These are phyloP conservation scores for Diaporthe longicolla DNA, from an alignment of 2,329 filamentous ascomycete genomes.

Conservation along the genomic window DNA sequence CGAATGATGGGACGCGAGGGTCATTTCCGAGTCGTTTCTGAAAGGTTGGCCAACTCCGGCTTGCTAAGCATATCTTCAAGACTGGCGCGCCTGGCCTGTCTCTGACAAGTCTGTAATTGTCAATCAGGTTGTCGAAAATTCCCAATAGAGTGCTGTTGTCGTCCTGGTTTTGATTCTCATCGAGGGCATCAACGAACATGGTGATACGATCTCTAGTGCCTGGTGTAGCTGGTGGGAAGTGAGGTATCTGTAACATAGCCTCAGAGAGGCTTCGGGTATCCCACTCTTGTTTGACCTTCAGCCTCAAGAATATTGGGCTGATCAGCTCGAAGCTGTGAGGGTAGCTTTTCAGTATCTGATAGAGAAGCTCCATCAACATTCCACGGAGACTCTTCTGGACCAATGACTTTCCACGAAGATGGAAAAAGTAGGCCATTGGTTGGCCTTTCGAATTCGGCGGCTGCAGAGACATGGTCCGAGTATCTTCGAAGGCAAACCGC, in stretches of 20 bases:
- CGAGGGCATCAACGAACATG: neutral
- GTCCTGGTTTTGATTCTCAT: neutral
- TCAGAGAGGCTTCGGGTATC: neutral
- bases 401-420: neutral
- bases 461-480: neutral
- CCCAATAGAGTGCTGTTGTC: neutral
- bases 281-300: neutral
- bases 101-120: neutral
- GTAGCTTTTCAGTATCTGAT: neutral
- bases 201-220: neutral
- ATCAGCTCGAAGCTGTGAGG: neutral
- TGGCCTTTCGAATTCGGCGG: neutral
- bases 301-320: fast-evolving
- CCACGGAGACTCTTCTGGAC: neutral
- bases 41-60: neutral
- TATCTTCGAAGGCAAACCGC: neutral
- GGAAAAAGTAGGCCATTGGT: neutral
- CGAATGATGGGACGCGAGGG: neutral
- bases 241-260: neutral
- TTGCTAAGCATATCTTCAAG: neutral
- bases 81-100: neutral
- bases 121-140: neutral
- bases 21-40: neutral
- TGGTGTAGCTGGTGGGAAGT: neutral
- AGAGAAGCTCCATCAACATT: constrained; percentile 6